Evolutionary conservation across 2,329 filamentous ascomycete species (phyloP).

Genomic region (Penicillium palitans): DNA sequence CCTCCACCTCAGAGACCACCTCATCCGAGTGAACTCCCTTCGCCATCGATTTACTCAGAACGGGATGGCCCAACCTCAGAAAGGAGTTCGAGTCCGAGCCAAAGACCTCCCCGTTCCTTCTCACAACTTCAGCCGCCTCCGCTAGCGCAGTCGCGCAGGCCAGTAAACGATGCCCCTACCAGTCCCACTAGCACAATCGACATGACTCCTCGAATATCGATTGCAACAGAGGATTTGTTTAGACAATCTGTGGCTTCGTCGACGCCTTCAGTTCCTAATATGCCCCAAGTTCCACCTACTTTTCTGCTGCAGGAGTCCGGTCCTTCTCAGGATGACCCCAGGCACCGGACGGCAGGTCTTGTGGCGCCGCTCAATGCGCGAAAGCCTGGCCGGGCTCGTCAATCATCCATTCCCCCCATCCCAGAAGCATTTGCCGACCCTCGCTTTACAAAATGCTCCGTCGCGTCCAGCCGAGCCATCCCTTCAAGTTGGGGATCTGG

Average conservation of each 20-base stretch:
- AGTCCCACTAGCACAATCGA: conserved; percentile 27
- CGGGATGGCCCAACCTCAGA: conserved; percentile 28
- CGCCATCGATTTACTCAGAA: conserved; percentile 40
- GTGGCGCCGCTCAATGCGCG: conserved; percentile 34
- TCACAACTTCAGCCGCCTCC: conserved; percentile 29
- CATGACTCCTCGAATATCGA: conserved; percentile 29
- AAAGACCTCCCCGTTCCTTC: conserved; percentile 28
- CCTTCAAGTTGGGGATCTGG: conserved; percentile 65
- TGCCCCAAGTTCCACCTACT: conserved; percentile 25
- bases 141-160: conserved; percentile 18
- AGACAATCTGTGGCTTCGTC: conserved; percentile 31
- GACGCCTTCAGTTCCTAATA: conserved; percentile 34
- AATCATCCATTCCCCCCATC: conserved; percentile 72
- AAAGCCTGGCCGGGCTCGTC: conserved; percentile 55
- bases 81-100: conserved; percentile 26
- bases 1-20: conserved; percentile 46
- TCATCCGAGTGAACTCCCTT: conserved; percentile 41
- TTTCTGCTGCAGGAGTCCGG: conserved; percentile 24
- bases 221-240: conserved; percentile 32
- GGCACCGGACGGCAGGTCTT: conserved; percentile 31
- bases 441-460: conserved; percentile 57
- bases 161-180: conserved; percentile 16
- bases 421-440: conserved; percentile 65
- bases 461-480: conserved; percentile 70
- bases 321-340: conserved; percentile 23